Conservation (phyloP, 495 filamentous ascomycete species). For the Saxophila tyrrhenica region DNA sequence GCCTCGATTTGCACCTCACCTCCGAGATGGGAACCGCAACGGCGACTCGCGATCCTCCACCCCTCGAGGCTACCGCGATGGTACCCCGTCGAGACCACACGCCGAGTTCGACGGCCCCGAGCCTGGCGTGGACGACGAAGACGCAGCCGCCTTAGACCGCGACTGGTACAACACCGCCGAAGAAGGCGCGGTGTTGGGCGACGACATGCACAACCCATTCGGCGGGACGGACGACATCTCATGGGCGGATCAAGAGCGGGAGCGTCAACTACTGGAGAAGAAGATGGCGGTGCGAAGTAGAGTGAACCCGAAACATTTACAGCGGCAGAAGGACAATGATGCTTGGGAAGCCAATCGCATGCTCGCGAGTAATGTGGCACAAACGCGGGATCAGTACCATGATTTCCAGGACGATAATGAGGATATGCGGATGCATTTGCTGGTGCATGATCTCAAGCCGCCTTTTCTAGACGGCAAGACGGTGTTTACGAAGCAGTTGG, state of each 20-base stretch:
- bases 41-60: not conserved
- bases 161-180: conserved; percentile 73
- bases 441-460: conserved; percentile 88
- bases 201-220: conserved; percentile 61
- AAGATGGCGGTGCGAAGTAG: conserved; percentile 48
- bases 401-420: conserved; percentile 90
- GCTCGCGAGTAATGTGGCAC: conserved; percentile 91
- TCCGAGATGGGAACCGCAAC: not conserved
- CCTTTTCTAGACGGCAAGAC: conserved; percentile 92
- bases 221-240: conserved; percentile 48
- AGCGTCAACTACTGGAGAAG: conserved; percentile 60
- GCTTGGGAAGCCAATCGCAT: conserved; percentile 98
- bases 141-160: conserved; percentile 62
- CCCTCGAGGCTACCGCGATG: not conserved
- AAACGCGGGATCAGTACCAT: conserved; percentile 64
- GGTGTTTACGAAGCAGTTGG: conserved; percentile 94
- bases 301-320: conserved; percentile 58
- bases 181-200: conserved; percentile 67
- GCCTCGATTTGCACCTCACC: not conserved
- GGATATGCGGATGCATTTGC: conserved; percentile 74
- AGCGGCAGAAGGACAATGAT: conserved; percentile 89
- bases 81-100: not conserved
- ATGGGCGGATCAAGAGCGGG: conserved; percentile 61
- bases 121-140: conserved; percentile 35
- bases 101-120: conserved; percentile 27